Evolutionary conservation across 805 yeast species (phyloP).

Genomic region (Candida endomychidarum): DNA sequence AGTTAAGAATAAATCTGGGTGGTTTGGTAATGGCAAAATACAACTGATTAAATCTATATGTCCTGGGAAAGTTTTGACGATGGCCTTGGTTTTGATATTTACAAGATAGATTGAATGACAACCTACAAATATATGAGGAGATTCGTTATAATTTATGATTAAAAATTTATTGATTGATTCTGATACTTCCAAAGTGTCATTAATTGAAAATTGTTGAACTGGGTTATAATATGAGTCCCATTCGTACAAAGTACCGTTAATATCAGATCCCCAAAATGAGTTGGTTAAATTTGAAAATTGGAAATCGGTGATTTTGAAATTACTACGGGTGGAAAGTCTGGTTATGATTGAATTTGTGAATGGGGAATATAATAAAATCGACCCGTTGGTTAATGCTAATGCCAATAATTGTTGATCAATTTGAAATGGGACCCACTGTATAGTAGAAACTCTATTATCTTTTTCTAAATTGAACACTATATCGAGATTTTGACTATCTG

Average conservation of each 20-base stretch:
- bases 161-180: conserved; percentile 33
- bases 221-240: conserved; percentile 55
- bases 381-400: conserved; percentile 66
- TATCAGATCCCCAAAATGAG: conserved; percentile 60
- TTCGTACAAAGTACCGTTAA: conserved; percentile 56
- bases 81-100: conserved; percentile 36
- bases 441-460: conserved; percentile 45
- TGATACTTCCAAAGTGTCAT: conserved; percentile 34
- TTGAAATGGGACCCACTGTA: conserved; percentile 50
- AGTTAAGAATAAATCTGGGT: conserved; percentile 55
- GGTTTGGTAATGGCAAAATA: conserved; percentile 36
- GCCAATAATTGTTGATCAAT: conserved; percentile 51
- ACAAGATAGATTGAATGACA: conserved; percentile 65
- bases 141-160: conserved; percentile 27
- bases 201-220: conserved; percentile 42
- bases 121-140: conserved; percentile 55
- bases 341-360: conserved; percentile 54
- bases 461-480: conserved; percentile 54
- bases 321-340: conserved; percentile 47
- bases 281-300: conserved; percentile 42
- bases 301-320: conserved; percentile 51
- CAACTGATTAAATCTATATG: conserved; percentile 68
- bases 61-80: conserved; percentile 64
- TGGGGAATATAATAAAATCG: conserved; percentile 67
- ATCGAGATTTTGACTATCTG: conserved; percentile 43